Evolutionary conservation across 1,139 yeast genomes (phyloP), one percentile per base, ranked within the genome.

Genomic region (Yamadazyma mexicana): DNA sequence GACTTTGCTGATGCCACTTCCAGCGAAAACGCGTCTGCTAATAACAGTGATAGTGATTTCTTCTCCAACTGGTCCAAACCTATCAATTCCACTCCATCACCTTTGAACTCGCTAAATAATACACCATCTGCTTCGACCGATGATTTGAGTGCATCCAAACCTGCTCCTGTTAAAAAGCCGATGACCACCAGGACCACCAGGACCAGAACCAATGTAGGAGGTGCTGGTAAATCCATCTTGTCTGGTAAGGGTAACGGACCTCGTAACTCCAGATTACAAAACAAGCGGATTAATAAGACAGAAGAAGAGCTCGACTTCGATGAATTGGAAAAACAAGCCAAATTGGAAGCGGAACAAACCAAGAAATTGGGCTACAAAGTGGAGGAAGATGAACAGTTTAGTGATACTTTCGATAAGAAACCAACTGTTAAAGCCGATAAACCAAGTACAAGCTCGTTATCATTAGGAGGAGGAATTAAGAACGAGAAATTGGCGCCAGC

Each of bases 61-160:
- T 92, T 94, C 65, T 77, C 95, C 40, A 84, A 80, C 59, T 89
- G 96, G 95, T 88, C 87, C 45, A 87, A 87, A 57, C 92, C 95
- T 18, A 64, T 78, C 37, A 59, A 59, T 40, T 52, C 66, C 17
- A 68, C 79, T 3, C 81, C 87, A 11, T 79, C 87, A 10, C 54
- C 54, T 7, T 59, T 78, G 43, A 66, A 67, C 5, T 78, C 86
- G 10, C 65, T 75, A 44, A 66, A 65, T 34, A 58, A 59, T 30
- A 76, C 82, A 1, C 83, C 83, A 15, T 53, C 61, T 27, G 66
- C 66, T 9, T 66, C 75, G 2, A 57, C 67, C 11, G 74, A 66
- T 33, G 70, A 66, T 47, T 58, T 64, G 48, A 42, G 55, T 53
- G 44, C 57, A 40, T 48, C 59, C 20, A 49, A 64, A 38, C 40